Percentiles rank a stretch among this genome's conserved stretches.
Conservation (phyloP, 331 rosid species). For the Phaseolus coccineus region DNA sequence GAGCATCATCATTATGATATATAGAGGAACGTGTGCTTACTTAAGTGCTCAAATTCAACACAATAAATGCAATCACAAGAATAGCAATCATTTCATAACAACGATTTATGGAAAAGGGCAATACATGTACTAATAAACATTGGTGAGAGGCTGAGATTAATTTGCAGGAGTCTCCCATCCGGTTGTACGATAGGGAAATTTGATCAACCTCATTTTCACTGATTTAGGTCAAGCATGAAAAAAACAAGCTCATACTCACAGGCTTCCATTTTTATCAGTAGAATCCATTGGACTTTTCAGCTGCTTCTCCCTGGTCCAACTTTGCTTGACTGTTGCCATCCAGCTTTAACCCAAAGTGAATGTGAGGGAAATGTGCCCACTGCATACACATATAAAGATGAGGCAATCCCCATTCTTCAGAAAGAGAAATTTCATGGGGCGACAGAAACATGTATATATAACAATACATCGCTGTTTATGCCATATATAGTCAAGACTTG, state of each 20-base stretch:
- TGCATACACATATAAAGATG: conserved; percentile 45
- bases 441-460: background rate
- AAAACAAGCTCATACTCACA: conserved; percentile 44
- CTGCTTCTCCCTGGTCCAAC: conserved; percentile 64
- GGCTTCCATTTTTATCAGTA: conserved; percentile 53
- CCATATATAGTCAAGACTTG: conserved; percentile 14
- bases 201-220: conserved; percentile 52
- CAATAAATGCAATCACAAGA: conserved; percentile 56
- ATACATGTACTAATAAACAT: conserved; percentile 45
- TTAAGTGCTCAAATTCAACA: conserved; percentile 40
- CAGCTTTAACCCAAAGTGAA: conserved; percentile 87
- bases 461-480: background rate
- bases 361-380: conserved; percentile 99
- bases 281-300: conserved; percentile 67
- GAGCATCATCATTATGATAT: background rate
- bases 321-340: conserved; percentile 81
- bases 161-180: conserved; percentile 46
- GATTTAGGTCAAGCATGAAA: conserved; percentile 49
- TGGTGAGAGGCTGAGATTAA: conserved; percentile 49
- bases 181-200: conserved; percentile 47
- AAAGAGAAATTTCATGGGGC: conserved; percentile 5
- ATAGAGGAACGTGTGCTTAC: conserved; percentile 41
- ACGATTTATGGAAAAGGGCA: conserved; percentile 37
- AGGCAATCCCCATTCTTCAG: background rate
- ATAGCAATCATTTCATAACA: conserved; percentile 45